Conservation (phyloP, 83 land plant species). For the Diphasiastrum complanatum region DNA sequence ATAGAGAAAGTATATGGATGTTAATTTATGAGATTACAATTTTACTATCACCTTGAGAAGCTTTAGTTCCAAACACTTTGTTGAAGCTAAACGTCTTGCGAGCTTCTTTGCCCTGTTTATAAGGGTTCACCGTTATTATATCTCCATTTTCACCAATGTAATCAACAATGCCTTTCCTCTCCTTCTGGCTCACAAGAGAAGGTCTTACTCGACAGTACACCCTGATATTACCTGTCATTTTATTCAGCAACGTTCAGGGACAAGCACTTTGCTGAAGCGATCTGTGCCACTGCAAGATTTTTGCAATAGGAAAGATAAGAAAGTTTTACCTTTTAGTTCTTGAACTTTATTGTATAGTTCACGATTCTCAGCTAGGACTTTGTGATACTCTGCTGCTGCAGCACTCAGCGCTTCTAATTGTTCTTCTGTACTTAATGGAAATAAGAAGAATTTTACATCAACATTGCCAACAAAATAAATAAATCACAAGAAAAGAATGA, state of each 20-base stretch:
- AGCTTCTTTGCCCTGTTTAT: slow-evolving; percentile 5
- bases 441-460: not conserved
- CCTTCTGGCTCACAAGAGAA: not conserved
- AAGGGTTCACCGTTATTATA: not conserved
- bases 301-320: too few relatives aligned
- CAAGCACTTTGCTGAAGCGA: not conserved
- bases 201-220: too few relatives aligned
- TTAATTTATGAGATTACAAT: not conserved
- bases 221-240: not conserved
- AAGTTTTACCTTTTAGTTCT: slow-evolving; percentile 10
- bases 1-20: too few relatives aligned
- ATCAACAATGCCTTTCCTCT: not conserved
- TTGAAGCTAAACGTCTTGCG: not conserved
- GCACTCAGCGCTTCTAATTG: not conserved
- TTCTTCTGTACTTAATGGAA: not conserved
- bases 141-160: slow-evolving; percentile 8
- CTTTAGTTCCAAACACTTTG: slow-evolving; percentile 1
- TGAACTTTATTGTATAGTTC: slow-evolving; percentile 10
- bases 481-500: too few relatives aligned
- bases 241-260: not conserved
- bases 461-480: not conserved
- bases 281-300: not conserved
- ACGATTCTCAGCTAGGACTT: slow-evolving; percentile 9
- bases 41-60: slow-evolving; percentile 8
- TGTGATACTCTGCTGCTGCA: slow-evolving; percentile 9